These are phyloP conservation scores for Pythium aphanidermatum DNA, from an alignment of 352 stramenopile species.

Conservation along the genomic window DNA sequence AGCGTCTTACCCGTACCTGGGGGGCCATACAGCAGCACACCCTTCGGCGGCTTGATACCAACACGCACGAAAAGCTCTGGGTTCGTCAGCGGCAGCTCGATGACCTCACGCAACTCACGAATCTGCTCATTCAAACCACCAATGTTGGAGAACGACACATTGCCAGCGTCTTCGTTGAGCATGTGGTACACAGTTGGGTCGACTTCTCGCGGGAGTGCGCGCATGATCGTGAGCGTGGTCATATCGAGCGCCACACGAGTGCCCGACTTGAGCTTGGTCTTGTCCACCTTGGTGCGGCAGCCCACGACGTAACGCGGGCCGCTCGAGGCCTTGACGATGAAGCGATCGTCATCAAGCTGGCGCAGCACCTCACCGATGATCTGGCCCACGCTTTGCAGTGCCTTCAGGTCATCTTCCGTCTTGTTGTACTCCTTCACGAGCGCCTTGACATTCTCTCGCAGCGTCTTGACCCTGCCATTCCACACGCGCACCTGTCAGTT, in stretches of 20 bases:
- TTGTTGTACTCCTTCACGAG: conserved; percentile 98
- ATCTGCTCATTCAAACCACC: conserved; percentile 99
- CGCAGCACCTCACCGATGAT: conserved; percentile 99
- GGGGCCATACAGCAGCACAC: conserved; percentile 97
- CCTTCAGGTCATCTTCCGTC: conserved; percentile 98
- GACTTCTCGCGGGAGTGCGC: conserved; percentile 96
- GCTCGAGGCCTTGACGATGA: conserved; percentile 98
- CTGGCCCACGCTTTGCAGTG: conserved; percentile 94
- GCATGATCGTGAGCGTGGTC: conserved; percentile 99
- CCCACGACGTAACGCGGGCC: conserved; percentile 99
- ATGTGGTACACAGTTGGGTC: conserved; percentile 99
- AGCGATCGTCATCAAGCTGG: conserved; percentile 96
- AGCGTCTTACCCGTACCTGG: conserved; percentile 99
- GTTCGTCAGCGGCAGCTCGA: conserved; percentile 99
- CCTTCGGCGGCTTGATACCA: conserved; percentile 98
- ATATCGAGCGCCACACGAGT: conserved; percentile 98
- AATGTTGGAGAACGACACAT: conserved; percentile 97
- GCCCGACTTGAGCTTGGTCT: conserved; percentile 95
- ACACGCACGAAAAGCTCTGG: conserved; percentile 98
- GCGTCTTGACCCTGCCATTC: conserved; percentile 89
- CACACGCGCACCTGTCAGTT: conserved; percentile 2
- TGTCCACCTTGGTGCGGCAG: conserved; percentile 93
- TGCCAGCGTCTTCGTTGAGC: conserved; percentile 97
- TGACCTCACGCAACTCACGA: conserved; percentile 93
- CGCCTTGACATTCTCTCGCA: conserved; percentile 94